Evolutionary conservation across 2,329 filamentous ascomycete genomes (phyloP).

Genomic region (Colletotrichum viniferum): DNA sequence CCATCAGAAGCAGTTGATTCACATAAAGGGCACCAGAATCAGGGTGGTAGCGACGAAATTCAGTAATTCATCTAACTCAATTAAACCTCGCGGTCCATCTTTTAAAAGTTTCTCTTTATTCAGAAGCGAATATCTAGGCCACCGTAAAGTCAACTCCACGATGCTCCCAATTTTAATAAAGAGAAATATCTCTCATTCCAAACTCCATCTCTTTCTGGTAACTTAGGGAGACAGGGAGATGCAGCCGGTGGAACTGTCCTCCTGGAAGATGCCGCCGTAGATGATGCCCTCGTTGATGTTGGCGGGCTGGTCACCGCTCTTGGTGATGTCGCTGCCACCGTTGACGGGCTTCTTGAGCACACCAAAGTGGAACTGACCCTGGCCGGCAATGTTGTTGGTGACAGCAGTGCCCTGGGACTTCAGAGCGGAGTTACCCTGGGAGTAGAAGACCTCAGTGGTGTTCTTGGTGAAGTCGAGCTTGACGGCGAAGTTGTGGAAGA

Average conservation of each 20-base stretch:
- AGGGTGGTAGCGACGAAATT: neutral
- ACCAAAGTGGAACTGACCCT: slow-evolving; percentile 67
- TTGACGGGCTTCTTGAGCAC: slow-evolving; percentile 65
- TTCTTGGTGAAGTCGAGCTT: slow-evolving; percentile 61
- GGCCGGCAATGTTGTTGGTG: slow-evolving; percentile 56
- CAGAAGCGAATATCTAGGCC: neutral
- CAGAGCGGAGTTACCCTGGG: slow-evolving; percentile 48
- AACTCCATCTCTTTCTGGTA: neutral
- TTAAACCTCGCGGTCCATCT: neutral
- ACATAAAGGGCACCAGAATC: neutral
- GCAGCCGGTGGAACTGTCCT: slow-evolving; percentile 43
- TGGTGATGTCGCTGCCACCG: slow-evolving; percentile 46
- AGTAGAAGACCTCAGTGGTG: slow-evolving; percentile 63
- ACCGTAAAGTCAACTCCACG: neutral
- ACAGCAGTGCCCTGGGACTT: slow-evolving; percentile 49
- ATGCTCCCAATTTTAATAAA: neutral
- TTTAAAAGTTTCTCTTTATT: neutral
- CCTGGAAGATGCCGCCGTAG: slow-evolving; percentile 57
- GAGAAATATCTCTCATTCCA: neutral
- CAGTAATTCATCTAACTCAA: neutral
- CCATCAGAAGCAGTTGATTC: neutral
- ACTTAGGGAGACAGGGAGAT: neutral
- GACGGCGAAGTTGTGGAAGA: slow-evolving; percentile 68
- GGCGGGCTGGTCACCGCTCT: slow-evolving; percentile 50
- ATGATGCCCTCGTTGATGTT: slow-evolving; percentile 57